These are phyloP conservation scores for Penicillium waksmanii DNA, from an alignment of 495 filamentous ascomycete species.

Conservation along the genomic window DNA sequence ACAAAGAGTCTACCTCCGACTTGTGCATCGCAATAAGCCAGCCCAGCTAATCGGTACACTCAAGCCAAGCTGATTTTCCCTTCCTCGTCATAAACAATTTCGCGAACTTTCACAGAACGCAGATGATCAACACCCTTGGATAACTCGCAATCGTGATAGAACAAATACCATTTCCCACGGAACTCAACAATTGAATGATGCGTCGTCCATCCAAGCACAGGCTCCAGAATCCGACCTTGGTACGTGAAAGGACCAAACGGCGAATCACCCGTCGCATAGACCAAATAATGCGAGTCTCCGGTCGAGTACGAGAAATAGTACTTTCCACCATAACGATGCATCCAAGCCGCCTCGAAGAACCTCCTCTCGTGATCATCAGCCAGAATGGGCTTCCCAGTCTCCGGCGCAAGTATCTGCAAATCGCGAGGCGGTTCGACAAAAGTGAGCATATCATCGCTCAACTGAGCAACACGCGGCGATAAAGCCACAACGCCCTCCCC, in stretches of 20 bases:
- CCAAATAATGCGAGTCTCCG: constrained; percentile 73
- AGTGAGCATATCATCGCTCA: constrained; percentile 64
- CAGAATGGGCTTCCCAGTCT: constrained; percentile 57
- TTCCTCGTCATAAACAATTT: constrained; percentile 69
- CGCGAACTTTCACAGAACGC: constrained; percentile 69
- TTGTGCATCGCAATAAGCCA: too few species aligned
- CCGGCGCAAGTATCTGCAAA: constrained; percentile 57
- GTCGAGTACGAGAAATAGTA: constrained; percentile 82
- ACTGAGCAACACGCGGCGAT: constrained; percentile 61
- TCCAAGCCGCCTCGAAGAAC: constrained; percentile 82
- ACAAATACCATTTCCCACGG: constrained; percentile 68
- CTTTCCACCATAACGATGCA: constrained; percentile 64
- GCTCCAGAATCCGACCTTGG: constrained; percentile 69
- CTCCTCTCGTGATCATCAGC: constrained; percentile 70
- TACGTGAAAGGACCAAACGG: constrained; percentile 74
- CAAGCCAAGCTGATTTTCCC: constrained; percentile 55
- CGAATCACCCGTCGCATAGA: constrained; percentile 61
- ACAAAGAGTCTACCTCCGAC: too few species aligned
- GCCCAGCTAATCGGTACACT: too few species aligned
- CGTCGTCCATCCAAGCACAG: constrained; percentile 77
- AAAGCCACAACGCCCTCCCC: constrained; percentile 54
- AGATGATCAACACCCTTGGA: constrained; percentile 66
- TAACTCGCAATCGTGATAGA: constrained; percentile 72
- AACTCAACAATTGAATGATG: constrained; percentile 80
- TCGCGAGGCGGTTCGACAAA: constrained; percentile 55